phyloP scores from a whole-genome alignment of 768 basidiomycete genomes.

The Serendipita sp. region DNA sequence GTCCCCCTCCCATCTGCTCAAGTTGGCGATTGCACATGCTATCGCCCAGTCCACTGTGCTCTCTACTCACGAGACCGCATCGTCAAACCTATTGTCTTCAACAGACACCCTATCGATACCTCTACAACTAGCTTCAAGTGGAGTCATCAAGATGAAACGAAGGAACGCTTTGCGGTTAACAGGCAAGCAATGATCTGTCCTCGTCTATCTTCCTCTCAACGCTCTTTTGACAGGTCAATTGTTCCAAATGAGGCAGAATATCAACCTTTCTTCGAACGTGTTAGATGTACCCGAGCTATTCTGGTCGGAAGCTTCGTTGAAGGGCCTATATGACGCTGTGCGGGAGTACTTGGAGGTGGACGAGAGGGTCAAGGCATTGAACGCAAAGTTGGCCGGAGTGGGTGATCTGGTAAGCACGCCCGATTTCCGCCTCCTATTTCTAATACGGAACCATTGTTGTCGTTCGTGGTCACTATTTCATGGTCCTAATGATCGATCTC shows the following conservation, averaged over 20 bases:
- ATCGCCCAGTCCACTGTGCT: slow-evolving; percentile 88
- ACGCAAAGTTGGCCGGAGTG: slow-evolving; percentile 74
- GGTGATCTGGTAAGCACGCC: slow-evolving; percentile 63
- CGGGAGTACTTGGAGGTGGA: slow-evolving; percentile 91
- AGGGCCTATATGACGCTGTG: slow-evolving; percentile 80
- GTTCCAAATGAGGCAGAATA: slow-evolving; percentile 76
- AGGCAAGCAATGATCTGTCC: slow-evolving; percentile 22
- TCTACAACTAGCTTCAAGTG: slow-evolving; percentile 60
- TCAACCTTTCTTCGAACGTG: slow-evolving; percentile 84
- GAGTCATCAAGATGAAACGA: slow-evolving; percentile 56
- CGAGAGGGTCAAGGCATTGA: slow-evolving; percentile 63
- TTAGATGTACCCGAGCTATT: slow-evolving; percentile 88
- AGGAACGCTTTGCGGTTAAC: slow-evolving; percentile 77
- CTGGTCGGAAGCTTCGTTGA: slow-evolving; percentile 85
- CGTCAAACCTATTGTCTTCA: slow-evolving; percentile 62
- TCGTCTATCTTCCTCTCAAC: neutral
- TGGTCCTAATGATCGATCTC: neutral
- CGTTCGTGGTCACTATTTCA: neutral
- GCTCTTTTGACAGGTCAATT: slow-evolving; percentile 22
- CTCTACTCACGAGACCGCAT: slow-evolving; percentile 67
- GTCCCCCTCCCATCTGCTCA: slow-evolving; percentile 75
- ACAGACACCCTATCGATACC: slow-evolving; percentile 68
- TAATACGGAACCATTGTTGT: neutral
- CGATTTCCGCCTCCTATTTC: neutral
- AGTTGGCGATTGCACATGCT: slow-evolving; percentile 86